Base-by-base conservation (phyloP, 495 filamentous ascomycete species). In the Platismatia glauca region DNA sequence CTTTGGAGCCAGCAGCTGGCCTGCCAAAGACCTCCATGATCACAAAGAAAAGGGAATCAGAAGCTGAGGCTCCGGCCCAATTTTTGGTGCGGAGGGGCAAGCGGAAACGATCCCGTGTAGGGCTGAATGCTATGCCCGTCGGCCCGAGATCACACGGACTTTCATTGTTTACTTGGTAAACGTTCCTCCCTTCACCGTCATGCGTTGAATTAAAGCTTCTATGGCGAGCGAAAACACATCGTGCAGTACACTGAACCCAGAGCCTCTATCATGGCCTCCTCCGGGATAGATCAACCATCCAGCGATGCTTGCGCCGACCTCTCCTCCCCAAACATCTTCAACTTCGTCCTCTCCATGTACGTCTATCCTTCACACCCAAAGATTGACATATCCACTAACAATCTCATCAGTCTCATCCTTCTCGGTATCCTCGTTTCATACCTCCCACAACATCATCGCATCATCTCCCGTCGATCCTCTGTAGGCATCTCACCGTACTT, bases 401-500 rank as follows among this genome's bases (percentile, higher is more conserved):
- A 29, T 18, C 20, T 29, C 41, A 16, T 20, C 22, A 95, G 90
- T 67, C 73, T 96, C 67, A 89, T 98, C 65, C 77, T 97, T 68
- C 69, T 96, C 68, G 94, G 95, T 55, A 95, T 98, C 72, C 77
- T 97, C 60, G 72, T 93, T 63, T 97, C 93, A 63, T 98, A 98
- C 74, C 83, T 96, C 34, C 95, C 94, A 3, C 94, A 98, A 72
- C 94, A 97, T 73, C 78, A 86, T 71, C 89, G 92, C 63, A 97
- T 98, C 77, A 89, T 95, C 66, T 74, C 81, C 48, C 84, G 91
- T 39, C 84, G 87, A 57, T 92, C 89, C 53, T 96, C 95, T n/a
- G 90, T 92, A 75, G 94, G 94, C 55, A 93, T 98, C 58, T 96
- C 90, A 35, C 93, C 94, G 4, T 89, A 90, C 69, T 98, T 95